phyloP scores from a whole-genome alignment of 257 asterid genomes.

The Lantana camara region DNA sequence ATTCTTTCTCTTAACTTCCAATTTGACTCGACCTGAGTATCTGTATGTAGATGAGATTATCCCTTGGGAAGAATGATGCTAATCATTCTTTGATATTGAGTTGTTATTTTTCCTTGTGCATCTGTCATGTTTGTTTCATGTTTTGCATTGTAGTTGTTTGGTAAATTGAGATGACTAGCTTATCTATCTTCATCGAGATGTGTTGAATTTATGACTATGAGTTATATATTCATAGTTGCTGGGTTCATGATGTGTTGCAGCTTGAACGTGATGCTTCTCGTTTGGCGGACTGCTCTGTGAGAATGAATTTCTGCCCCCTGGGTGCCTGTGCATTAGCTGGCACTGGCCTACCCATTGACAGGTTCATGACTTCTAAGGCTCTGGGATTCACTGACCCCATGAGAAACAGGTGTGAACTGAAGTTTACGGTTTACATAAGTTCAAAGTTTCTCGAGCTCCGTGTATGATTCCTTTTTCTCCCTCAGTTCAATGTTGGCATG shows the following conservation, averaged over 20 bases:
- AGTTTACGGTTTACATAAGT: background rate
- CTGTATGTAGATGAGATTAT: too few relatives aligned
- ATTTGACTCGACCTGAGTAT: too few relatives aligned
- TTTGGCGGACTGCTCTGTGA: slow-evolving; percentile 73
- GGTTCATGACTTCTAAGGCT: slow-evolving; percentile 93
- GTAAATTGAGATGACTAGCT: slow-evolving; percentile 15
- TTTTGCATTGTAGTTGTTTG: background rate
- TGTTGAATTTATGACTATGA: background rate
- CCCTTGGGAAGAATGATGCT: too few relatives aligned
- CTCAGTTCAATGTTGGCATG: background rate
- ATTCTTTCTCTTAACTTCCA: too few relatives aligned
- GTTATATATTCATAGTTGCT: slow-evolving; percentile 20
- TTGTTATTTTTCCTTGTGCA: background rate
- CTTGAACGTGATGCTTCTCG: slow-evolving; percentile 96
- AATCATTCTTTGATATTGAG: background rate
- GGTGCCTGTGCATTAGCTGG: slow-evolving; percentile 99
- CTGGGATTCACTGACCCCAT: slow-evolving; percentile 92
- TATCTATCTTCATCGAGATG: slow-evolving; percentile 1
- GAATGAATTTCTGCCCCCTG: slow-evolving; percentile 87
- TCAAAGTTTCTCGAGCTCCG: background rate
- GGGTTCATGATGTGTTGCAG: slow-evolving; percentile 44
- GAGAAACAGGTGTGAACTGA: slow-evolving; percentile 76
- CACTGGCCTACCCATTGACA: slow-evolving; percentile 95
- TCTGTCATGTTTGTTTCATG: too few relatives aligned
- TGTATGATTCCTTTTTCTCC: background rate